A percentile compares a stretch with the other conserved stretches of the same genome.
phyloP scores from a whole-genome alignment of 495 filamentous ascomycete species.

The Chaetomium tenue region DNA sequence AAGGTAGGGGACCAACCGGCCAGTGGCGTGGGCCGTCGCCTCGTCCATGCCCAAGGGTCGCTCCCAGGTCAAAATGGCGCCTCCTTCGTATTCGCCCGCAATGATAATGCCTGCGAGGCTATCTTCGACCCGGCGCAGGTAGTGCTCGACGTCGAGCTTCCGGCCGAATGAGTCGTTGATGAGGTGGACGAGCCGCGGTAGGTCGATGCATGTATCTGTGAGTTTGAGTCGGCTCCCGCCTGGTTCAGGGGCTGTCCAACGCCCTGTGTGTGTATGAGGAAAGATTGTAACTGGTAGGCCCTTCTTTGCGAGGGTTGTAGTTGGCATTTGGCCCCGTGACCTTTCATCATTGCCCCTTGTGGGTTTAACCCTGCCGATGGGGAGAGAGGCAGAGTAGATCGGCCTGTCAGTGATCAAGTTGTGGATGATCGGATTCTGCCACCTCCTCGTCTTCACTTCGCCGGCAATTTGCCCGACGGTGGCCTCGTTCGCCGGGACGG shows the following conservation, averaged over 20 bases:
- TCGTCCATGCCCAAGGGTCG: conserved; percentile 58
- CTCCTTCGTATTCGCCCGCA: conserved; percentile 95
- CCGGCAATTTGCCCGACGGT: conserved; percentile 52
- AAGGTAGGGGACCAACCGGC: conserved; percentile 80
- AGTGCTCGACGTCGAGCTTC: conserved; percentile 77
- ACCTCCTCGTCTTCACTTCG: conserved; percentile 68
- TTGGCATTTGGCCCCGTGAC: conserved; percentile 36
- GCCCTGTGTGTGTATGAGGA: conserved; percentile 59
- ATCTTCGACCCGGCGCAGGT: conserved; percentile 70
- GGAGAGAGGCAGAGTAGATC: conserved; percentile 84
- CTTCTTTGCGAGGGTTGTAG: conserved; percentile 81
- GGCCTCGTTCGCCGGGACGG: conserved; percentile 42
- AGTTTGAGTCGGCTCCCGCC: conserved; percentile 56
- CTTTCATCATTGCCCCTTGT: conserved; percentile 20
- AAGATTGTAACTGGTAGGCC: conserved; percentile 86
- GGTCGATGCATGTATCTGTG: conserved; percentile 75
- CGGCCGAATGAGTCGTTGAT: conserved; percentile 94
- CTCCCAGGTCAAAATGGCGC: conserved; percentile 95
- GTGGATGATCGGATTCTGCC: conserved; percentile 91
- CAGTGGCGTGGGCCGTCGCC: conserved; percentile 52
- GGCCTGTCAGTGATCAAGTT: conserved; percentile 96
- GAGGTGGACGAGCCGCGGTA: conserved; percentile 75
- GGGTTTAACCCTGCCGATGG: conserved; percentile 56
- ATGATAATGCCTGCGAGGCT: conserved; percentile 88
- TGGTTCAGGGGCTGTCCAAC: conserved; percentile 64